Conservation (phyloP, 768 basidiomycete species). For the Kwoniella mangroviensis region DNA sequence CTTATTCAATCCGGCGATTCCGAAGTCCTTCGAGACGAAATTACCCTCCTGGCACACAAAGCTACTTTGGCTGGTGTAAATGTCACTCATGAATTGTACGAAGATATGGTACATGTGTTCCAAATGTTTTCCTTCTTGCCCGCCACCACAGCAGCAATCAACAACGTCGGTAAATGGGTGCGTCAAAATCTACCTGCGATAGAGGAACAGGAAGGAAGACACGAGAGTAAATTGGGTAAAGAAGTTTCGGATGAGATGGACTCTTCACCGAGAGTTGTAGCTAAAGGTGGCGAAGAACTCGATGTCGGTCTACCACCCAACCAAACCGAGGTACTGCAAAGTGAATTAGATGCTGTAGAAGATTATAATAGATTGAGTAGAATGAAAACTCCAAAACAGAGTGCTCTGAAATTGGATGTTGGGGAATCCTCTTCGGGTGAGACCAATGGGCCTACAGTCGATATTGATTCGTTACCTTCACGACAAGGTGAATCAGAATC, state of each 20-base stretch:
- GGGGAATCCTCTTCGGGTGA: background rate
- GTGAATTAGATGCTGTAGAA: constrained; percentile 12
- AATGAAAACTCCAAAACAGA: constrained; percentile 10
- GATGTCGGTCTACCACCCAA: constrained; percentile 1
- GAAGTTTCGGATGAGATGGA: constrained; percentile 24
- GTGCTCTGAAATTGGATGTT: constrained; percentile 10
- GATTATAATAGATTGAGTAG: constrained; percentile 10
- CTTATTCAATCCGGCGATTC: constrained; percentile 91
- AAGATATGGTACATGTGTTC: constrained; percentile 93
- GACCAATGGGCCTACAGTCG: constrained; percentile 16
- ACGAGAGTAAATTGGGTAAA: constrained; percentile 20
- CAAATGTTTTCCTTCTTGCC: constrained; percentile 73
- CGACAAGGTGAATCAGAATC: constrained; percentile 10
- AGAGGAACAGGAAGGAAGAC: constrained; percentile 30
- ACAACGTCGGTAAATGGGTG: constrained; percentile 48
- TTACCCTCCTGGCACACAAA: constrained; percentile 88
- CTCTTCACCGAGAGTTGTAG: constrained; percentile 18
- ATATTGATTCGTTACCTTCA: constrained; percentile 23
- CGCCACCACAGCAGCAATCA: constrained; percentile 48
- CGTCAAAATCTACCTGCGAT: constrained; percentile 42
- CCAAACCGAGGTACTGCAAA: constrained; percentile 7
- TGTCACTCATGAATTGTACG: constrained; percentile 84
- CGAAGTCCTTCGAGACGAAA: constrained; percentile 93
- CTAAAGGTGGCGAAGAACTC: constrained; percentile 17
- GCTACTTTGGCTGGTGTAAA: constrained; percentile 83